Conservation (phyloP, 768 basidiomycete genomes). For the Tylopilus sp. region DNA sequence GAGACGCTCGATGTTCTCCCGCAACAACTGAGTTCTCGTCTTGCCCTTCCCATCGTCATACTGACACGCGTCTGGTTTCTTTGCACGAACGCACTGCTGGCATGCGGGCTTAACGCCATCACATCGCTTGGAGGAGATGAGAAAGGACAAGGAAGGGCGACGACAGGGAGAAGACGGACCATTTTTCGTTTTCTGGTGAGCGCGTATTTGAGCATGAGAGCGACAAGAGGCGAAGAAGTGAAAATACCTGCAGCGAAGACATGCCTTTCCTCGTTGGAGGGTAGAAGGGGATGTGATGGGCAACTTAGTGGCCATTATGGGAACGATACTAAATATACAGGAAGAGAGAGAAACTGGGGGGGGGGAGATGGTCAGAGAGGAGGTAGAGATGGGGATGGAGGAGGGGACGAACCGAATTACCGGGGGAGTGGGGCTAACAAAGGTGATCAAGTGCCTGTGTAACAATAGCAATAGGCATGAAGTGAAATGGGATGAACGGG, state of each 20-base stretch:
- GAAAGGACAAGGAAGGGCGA: background rate
- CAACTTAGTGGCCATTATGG: constrained; percentile 35
- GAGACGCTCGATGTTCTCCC: constrained; percentile 71
- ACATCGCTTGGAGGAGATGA: constrained; percentile 52
- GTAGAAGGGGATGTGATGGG: constrained; percentile 34
- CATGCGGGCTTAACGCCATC: constrained; percentile 76
- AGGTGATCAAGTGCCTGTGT: constrained; percentile 6
- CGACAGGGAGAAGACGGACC: constrained; percentile 34
- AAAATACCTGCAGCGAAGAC: constrained; percentile 66
- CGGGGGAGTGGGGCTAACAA: constrained; percentile 8
- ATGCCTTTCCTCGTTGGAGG: constrained; percentile 67
- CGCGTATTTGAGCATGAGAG: constrained; percentile 12
- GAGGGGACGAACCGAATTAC: constrained; percentile 8
- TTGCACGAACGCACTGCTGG: constrained; percentile 73
- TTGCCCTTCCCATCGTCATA: constrained; percentile 86
- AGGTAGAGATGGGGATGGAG: background rate
- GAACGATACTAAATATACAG: constrained; percentile 36
- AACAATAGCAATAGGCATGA: constrained; percentile 24
- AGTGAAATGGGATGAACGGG: constrained; percentile 2
- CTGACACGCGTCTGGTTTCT: constrained; percentile 71
- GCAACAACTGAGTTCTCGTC: constrained; percentile 74
- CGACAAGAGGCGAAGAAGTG: background rate
- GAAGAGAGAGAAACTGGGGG: constrained; percentile 21
- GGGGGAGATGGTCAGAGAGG: background rate
- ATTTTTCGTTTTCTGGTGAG: constrained; percentile 63